These are phyloP conservation scores for Fragilaria crotonensis DNA, from an alignment of 108 stramenopile genomes.

Conservation along the genomic window DNA sequence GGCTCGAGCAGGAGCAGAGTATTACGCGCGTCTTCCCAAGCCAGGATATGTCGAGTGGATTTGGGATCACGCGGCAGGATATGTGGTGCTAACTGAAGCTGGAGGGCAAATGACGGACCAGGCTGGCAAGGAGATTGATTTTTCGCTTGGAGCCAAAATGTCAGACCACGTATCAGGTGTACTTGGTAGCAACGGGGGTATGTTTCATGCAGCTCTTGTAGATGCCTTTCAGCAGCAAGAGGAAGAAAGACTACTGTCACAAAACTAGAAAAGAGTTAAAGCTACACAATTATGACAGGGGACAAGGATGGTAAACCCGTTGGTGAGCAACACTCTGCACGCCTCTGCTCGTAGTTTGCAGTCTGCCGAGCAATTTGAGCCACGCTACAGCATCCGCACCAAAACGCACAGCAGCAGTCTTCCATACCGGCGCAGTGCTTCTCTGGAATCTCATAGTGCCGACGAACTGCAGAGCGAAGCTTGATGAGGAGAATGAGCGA, in stretches of 20 bases:
- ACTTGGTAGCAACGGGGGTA: conserved; percentile 36
- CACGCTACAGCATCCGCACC: conserved; percentile 26
- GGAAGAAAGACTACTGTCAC: background rate
- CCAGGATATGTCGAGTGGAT: conserved; percentile 71
- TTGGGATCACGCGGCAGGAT: conserved; percentile 84
- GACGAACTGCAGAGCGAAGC: conserved; percentile 12
- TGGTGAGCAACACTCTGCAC: conserved; percentile 17
- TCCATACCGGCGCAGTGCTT: conserved; percentile 11
- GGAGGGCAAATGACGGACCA: conserved; percentile 77
- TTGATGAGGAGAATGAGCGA: conserved; percentile 13
- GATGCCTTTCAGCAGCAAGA: conserved; percentile 16
- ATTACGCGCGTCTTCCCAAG: conserved; percentile 53
- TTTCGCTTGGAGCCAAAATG: conserved; percentile 54
- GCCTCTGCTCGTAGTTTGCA: conserved; percentile 25
- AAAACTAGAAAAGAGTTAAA: background rate
- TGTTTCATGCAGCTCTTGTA: conserved; percentile 42
- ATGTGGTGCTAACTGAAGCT: conserved; percentile 58
- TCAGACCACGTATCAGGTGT: conserved; percentile 32
- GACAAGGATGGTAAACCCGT: conserved; percentile 10
- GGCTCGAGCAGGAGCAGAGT: conserved; percentile 61
- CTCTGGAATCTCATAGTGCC: conserved; percentile 19
- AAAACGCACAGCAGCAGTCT: conserved; percentile 25
- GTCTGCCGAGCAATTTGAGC: conserved; percentile 32
- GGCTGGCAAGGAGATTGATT: conserved; percentile 53
- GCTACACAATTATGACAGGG: conserved; percentile 5